Percentiles rank a stretch among this genome's conserved stretches.
These are phyloP conservation scores for Rutstroemia sydowiana DNA, from an alignment of 2,329 filamentous ascomycete species.

Conservation along the genomic window DNA sequence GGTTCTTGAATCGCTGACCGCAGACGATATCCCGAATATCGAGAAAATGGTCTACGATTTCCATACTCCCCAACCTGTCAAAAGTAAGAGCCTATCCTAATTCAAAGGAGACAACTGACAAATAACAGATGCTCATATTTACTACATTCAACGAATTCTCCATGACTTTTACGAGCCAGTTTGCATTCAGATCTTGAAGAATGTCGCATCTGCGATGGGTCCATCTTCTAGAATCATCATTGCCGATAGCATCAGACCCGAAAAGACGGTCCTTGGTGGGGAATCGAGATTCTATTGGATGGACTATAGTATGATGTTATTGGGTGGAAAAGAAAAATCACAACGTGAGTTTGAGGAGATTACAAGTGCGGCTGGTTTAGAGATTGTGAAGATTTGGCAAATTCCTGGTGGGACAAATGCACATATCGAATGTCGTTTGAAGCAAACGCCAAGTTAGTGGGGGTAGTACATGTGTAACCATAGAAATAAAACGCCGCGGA, in stretches of 20 bases:
- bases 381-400: constrained; percentile 4
- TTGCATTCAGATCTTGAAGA: background rate
- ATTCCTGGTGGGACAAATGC: background rate
- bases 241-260: background rate
- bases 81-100: constrained; percentile 13
- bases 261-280: background rate
- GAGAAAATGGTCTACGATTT: constrained; percentile 28
- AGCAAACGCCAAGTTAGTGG: background rate
- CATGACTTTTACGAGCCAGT: background rate
- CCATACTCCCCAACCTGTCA: constrained; percentile 25
- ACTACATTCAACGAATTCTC: constrained; percentile 1
- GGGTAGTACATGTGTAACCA: too few species aligned
- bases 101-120: background rate
- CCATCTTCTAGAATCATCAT: background rate
- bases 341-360: constrained; percentile 14
- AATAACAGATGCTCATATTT: background rate
- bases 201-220: background rate
- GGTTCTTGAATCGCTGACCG: constrained; percentile 20
- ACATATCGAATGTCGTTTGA: background rate
- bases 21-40: constrained; percentile 21
- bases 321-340: constrained; percentile 28
- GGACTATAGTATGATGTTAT: constrained; percentile 27
- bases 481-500: too few species aligned
- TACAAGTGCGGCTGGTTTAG: background rate
- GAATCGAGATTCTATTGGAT: constrained; percentile 28